Base-by-base conservation (phyloP, 2,329 filamentous ascomycete species). In the Acephala macrosclerotiorum region DNA sequence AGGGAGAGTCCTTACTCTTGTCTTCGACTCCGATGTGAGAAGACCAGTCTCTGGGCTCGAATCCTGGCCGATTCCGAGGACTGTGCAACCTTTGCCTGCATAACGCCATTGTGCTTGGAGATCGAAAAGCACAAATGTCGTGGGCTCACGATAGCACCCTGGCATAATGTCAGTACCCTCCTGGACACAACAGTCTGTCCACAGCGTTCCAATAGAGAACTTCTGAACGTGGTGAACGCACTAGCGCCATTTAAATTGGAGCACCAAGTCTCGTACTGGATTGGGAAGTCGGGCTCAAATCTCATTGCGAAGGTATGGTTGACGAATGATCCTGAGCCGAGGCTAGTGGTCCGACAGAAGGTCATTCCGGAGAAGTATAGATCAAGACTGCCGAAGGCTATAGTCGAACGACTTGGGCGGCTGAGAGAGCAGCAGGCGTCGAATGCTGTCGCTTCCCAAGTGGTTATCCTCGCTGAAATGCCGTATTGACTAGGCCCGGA, bases 21-120 rank as follows among this genome's bases (percentile, higher is more conserved):
- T 22, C 38, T 63, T 7, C 20, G 20, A 45, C n/a, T 63, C 12
- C 42, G 16, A n/a, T 61, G 58, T n/a, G 58, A 61, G 18, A 69
- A 68, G 25, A 33, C 64, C 7, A 67, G 60, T 57, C 63, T 66
- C 1, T 70, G 68, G 69, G 62, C 64, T 20, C 33, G 61, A 8
- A 70, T 70, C 33, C 60, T 71, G 6, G 60, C 58, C 7, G 69
- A 71, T 29, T 67, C 69, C 14, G 62, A 65, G 25, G 60, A 68
- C 49, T 71, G 69, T 47, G 69, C 68, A 11, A 71, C 69, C 8
- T 71, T 70, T 60, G 68, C 68, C 40, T 68, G 9, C 18, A 11
- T 45, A 4, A 45, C 40, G 5, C 40, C 9, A 11, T 12, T 16
- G 18, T 45, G 40, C 40, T n/a, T 45, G 9, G 40, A 45, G n/a